phyloP scores from a whole-genome alignment of 1,284 basidiomycete genomes.

The Ustilago xerochloae region DNA sequence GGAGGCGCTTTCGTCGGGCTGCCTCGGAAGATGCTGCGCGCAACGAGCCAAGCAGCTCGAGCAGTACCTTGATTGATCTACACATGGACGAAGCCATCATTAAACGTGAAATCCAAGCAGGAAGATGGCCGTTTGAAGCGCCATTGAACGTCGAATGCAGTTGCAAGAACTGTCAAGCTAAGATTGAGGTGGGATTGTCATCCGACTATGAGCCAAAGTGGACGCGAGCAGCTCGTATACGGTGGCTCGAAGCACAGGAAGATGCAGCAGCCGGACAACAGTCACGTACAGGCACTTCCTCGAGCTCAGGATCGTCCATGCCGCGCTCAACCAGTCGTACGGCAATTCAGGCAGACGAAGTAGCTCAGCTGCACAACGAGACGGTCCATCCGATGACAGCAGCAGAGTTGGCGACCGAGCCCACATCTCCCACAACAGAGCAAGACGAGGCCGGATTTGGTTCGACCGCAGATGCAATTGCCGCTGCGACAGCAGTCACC shows the following conservation, averaged over 20 bases:
- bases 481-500: not conserved
- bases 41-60: conserved; percentile 5
- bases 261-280: conserved; percentile 6
- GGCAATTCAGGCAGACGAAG: conserved; percentile 44
- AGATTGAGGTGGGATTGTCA: conserved; percentile 35
- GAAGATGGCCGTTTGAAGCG: conserved; percentile 44
- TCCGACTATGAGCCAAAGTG: conserved; percentile 36
- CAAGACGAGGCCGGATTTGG: not conserved
- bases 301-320: not conserved
- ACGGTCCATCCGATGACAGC: conserved; percentile 30
- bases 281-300: not conserved
- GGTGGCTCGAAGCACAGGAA: conserved; percentile 39
- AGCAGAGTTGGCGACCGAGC: conserved; percentile 35
- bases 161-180: conserved; percentile 42
- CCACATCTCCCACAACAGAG: conserved; percentile 14
- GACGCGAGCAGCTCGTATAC: conserved; percentile 32
- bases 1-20: conserved; percentile 30
- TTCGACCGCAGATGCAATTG: not conserved
- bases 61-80: not conserved
- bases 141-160: conserved; percentile 42
- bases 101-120: conserved; percentile 28
- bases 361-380: conserved; percentile 36
- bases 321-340: conserved; percentile 22
- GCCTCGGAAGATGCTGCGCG: conserved; percentile 18
- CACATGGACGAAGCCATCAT: conserved; percentile 20